phyloP scores from a whole-genome alignment of 2,329 filamentous ascomycete species.

The Neoarthrinium moseri region DNA sequence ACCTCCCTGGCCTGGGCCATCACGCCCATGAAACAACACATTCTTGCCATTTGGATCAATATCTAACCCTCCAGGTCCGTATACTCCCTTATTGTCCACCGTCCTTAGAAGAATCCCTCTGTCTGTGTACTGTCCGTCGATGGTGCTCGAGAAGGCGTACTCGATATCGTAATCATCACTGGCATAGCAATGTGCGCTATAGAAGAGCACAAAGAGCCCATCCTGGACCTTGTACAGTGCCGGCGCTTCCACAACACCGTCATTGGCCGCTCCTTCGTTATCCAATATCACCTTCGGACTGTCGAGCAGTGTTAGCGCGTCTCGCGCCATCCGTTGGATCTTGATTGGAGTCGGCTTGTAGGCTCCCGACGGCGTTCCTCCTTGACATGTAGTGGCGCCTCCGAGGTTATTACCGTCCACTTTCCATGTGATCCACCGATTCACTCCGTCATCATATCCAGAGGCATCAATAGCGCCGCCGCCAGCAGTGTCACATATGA shows the following conservation, averaged over 20 bases:
- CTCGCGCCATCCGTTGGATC: constrained; percentile 27
- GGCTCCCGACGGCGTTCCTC: constrained; percentile 19
- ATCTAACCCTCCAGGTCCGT: constrained; percentile 28
- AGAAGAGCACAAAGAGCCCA: constrained; percentile 27
- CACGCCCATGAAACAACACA: constrained; percentile 27
- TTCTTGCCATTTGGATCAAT: constrained; percentile 25
- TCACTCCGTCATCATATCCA: constrained; percentile 26
- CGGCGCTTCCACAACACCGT: constrained; percentile 29
- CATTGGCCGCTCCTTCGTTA: constrained; percentile 23
- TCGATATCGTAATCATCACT: constrained; percentile 32
- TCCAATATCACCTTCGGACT: constrained; percentile 24
- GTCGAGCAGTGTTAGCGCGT: constrained; percentile 23
- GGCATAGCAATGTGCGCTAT: constrained; percentile 29
- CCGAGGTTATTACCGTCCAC: constrained; percentile 30
- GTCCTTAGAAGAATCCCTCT: constrained; percentile 27
- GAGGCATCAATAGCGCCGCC: constrained; percentile 29
- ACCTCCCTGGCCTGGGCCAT: background rate
- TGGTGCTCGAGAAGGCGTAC: constrained; percentile 28
- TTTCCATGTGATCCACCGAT: constrained; percentile 31
- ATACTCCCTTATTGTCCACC: constrained; percentile 24
- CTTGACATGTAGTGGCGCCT: constrained; percentile 27
- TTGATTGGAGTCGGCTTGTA: constrained; percentile 28
- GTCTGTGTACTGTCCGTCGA: constrained; percentile 25
- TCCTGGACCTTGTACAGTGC: constrained; percentile 24
- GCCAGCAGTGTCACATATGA: constrained; percentile 25